Base-by-base conservation (phyloP, 257 asterid species). In the Pogostemon cablin region DNA sequence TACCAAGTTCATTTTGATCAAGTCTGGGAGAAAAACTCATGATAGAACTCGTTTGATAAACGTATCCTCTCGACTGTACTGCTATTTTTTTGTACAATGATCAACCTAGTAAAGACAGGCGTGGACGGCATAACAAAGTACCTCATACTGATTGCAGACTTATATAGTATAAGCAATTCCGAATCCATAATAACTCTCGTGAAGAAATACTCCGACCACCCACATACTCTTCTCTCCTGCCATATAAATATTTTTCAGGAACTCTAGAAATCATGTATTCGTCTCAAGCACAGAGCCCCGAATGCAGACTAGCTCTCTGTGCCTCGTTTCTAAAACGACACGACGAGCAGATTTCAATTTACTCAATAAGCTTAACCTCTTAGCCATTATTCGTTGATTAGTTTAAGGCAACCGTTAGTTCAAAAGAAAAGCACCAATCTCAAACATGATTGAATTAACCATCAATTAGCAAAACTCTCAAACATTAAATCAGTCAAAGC, bases 91-190 rank as follows among this genome's bases (percentile, higher is more conserved):
- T 25, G 32, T 25, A 25, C 32, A 25, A 25, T 25, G 32, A 25
- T 25, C 32, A 25, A 25, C 32, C 32, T 25, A 25, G 32, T 25
- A 25, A 25, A 25, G 32, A 25, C 25, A 20, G 25, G 25, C 25
- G 25, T 20, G 25, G 25, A 20, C 1, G 32, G 1, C 32, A 25
- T 39, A 47, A 12, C 15, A 1, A 2, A 57, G 74, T 72, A 86
- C 92, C 89, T 80, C 80, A 86, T 81, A 71, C 89, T 84, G 68
- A 84, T 84, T 62, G 86, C 89, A 56, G 92, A 34, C 7, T 89
- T 86, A n/a, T 64, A 86, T 84, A 17, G 92, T 84, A 44, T 86
- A 86, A 15, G 89, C 92, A 78, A 84, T 71, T 61, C 85, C 89
- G 71, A 78, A 86, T 68, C 92, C 89, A 40, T 74, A 86, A 74